Evolutionary conservation across 2,329 filamentous ascomycete species (phyloP).

Genomic region (Alternaria alternata): DNA sequence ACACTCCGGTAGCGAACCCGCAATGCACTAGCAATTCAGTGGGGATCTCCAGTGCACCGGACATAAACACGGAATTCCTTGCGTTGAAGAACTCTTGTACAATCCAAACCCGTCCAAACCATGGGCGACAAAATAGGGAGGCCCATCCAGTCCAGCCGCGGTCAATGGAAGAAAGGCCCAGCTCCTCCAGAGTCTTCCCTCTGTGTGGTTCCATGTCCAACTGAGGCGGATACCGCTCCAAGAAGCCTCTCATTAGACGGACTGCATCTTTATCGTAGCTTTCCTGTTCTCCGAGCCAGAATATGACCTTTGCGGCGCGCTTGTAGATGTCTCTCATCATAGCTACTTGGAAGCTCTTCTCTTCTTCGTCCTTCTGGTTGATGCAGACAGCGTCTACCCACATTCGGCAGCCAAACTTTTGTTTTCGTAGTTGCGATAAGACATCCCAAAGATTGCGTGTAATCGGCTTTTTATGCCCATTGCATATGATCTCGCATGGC

Average conservation of each 20-base stretch:
- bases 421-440: neutral
- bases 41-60: slow-evolving; percentile 13
- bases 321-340: slow-evolving; percentile 22
- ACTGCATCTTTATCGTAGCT: slow-evolving; percentile 10
- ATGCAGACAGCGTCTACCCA: neutral
- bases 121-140: slow-evolving; percentile 13
- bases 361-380: slow-evolving; percentile 5
- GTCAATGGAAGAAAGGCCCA: neutral
- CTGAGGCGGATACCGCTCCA: neutral
- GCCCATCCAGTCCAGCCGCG: slow-evolving; percentile 15
- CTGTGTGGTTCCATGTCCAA: neutral
- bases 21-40: slow-evolving; percentile 10
- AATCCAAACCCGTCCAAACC: slow-evolving; percentile 21
- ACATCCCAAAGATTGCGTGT: neutral
- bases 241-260: slow-evolving; percentile 5
- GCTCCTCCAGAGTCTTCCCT: neutral
- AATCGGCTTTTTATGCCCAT: neutral
- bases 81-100: slow-evolving; percentile 21
- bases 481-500: neutral
- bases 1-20: slow-evolving; percentile 1
- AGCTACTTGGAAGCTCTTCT: slow-evolving; percentile 15
- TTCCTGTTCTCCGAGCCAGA: slow-evolving; percentile 20
- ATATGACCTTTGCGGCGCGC: slow-evolving; percentile 13
- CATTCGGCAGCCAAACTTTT: neutral
- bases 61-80: slow-evolving; percentile 9